These are phyloP conservation scores for Viola pubescens DNA, from an alignment of 441 rosid genomes.

Conservation along the genomic window DNA sequence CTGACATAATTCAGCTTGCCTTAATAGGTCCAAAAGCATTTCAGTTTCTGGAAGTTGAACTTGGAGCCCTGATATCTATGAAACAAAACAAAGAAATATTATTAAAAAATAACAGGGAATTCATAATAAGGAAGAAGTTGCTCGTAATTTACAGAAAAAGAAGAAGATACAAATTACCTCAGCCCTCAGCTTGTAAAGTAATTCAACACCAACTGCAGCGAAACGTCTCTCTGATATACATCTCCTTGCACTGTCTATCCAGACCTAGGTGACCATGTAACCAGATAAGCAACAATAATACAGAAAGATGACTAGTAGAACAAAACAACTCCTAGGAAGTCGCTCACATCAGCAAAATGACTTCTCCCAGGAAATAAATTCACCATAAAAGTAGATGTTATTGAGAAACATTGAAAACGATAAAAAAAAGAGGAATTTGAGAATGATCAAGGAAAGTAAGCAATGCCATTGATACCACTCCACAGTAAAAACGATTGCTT, in stretches of 20 bases:
- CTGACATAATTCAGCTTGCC: conserved; percentile 56
- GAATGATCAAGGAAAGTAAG: background rate
- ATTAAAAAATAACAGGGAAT: conserved; percentile 18
- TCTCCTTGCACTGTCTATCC: conserved; percentile 46
- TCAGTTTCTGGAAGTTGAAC: conserved; percentile 58
- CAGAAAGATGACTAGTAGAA: conserved; percentile 4
- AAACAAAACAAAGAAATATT: conserved; percentile 18
- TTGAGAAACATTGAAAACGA: background rate
- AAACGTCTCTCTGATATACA: conserved; percentile 33
- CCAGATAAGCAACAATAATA: conserved; percentile 16
- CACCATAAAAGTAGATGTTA: background rate
- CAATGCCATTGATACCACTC: too few species aligned
- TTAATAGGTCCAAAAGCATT: conserved; percentile 42
- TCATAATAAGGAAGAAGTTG: conserved; percentile 4
- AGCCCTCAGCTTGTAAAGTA: conserved; percentile 61
- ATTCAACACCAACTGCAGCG: conserved; percentile 44
- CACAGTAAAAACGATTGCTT: too few species aligned
- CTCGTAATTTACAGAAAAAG: conserved; percentile 11
- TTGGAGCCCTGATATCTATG: conserved; percentile 65
- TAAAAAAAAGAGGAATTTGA: background rate
- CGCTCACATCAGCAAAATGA: background rate
- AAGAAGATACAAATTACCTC: conserved; percentile 46
- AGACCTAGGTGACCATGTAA: conserved; percentile 41
- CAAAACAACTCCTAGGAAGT: background rate
- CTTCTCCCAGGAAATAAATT: background rate